Base-by-base conservation (phyloP, 352 stramenopile genomes). In the Globisporangium splendens region DNA sequence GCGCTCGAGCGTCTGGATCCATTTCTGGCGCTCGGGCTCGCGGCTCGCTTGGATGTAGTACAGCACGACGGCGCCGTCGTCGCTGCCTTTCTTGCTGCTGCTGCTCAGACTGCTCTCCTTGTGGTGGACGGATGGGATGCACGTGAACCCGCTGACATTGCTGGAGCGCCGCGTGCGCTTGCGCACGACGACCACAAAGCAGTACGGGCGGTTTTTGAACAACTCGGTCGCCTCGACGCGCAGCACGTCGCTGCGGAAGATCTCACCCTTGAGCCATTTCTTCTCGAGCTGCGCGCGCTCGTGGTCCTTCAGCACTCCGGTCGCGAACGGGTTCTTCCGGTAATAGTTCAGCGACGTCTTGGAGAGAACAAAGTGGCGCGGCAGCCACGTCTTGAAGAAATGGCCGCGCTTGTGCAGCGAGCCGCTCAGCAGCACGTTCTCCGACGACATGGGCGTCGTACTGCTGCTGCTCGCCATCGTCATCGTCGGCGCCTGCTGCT, bases 361-460 rank as follows among this genome's bases (percentile, higher is more conserved):
- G 5, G 79, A 87, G n/a, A 95, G 57, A 22, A 90, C 73, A 44
- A 91, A 80, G 54, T 88, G 81, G 0, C 83, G 66, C 22, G 77
- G 70, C 39, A 91, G 57, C 83, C 83, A 95, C 53, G 73, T 77
- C 62, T 87, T 86, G 57, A 91, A 88, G 44, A 95, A 78, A 46
- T 88, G 79, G 21, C 80, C 79, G 52, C 83, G 80, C 56, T 91
- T 91, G 44, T 63, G 69, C 31, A 95, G 62, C 44, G 73, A 58
- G 44, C 76, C 81, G 47, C 67, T 84, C n/a, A 88, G 62, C 21
- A 91, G 64, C 12, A 88, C 69, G 24, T 91, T 76, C 28, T 35
- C 28, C 28, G 28, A 35, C 28, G 28, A 38, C 78, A n/a, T n/a
- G n/a, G n/a, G n/a, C n/a, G n/a, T n/a, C n/a, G 69, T 51, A 17